These are phyloP conservation scores for Auricularia sp. DNA, from an alignment of 768 basidiomycete genomes.

Conservation along the genomic window DNA sequence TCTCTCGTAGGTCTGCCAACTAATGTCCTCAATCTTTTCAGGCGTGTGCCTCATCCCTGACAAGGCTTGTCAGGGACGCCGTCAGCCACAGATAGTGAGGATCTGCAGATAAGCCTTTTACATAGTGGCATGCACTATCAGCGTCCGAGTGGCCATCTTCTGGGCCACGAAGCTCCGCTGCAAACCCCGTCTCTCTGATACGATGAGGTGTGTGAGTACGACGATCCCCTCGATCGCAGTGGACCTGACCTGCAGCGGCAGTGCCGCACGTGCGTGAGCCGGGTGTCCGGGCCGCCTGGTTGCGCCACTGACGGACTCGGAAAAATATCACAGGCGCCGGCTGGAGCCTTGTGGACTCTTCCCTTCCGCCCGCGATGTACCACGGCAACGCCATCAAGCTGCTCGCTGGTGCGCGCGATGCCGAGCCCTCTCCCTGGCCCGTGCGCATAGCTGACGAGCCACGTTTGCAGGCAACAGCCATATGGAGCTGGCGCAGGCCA, in stretches of 20 bases:
- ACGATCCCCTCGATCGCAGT: background rate
- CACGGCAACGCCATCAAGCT: conserved; percentile 21
- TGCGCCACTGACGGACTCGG: background rate
- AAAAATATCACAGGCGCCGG: background rate
- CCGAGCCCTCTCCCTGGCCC: background rate
- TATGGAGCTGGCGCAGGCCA: conserved; percentile 89
- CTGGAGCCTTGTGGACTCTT: background rate
- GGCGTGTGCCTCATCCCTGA: no score
- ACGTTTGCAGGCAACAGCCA: conserved; percentile 80
- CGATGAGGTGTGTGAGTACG: background rate
- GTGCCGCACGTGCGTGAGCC: background rate
- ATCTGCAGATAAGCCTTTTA: no score
- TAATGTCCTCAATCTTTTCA: no score
- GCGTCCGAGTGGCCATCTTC: no score
- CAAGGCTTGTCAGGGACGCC: no score
- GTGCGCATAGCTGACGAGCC: background rate
- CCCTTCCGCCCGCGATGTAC: conserved; percentile 9
- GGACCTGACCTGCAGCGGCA: background rate
- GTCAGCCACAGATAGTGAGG: no score
- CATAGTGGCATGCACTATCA: no score
- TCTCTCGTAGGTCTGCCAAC: no score
- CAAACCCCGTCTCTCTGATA: background rate
- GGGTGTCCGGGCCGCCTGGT: background rate
- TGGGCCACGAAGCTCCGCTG: no score
- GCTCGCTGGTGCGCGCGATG: conserved; percentile 11